These are phyloP conservation scores for Tuber calosporum DNA, from an alignment of 495 filamentous ascomycete species.

Conservation along the genomic window DNA sequence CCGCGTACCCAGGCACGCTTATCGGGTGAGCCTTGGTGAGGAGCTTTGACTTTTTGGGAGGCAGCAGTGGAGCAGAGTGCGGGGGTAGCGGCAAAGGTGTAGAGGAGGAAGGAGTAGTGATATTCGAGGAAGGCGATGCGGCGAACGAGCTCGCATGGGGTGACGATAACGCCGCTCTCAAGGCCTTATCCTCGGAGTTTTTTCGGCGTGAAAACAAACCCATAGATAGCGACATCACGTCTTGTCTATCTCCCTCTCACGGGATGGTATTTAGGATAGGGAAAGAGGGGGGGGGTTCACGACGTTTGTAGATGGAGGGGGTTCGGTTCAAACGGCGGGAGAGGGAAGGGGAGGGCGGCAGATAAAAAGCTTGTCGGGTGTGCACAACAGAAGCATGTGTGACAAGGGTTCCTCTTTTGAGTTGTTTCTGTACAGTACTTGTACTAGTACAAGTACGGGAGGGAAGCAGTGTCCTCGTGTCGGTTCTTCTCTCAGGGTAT, in stretches of 20 bases:
- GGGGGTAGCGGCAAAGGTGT: conserved; percentile 19
- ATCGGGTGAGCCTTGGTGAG: conserved; percentile 23
- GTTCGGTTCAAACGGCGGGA: neutral
- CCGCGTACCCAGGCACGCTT: conserved; percentile 14
- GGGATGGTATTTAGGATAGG: neutral
- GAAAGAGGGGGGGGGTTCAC: neutral
- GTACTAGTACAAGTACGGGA: too few relatives aligned
- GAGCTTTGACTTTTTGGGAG: conserved; percentile 11
- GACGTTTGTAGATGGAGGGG: neutral
- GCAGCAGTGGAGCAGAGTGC: conserved; percentile 18
- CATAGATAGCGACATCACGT: conserved; percentile 28
- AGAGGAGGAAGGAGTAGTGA: neutral
- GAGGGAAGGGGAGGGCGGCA: neutral
- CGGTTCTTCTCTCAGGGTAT: neutral
- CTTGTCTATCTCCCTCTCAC: neutral
- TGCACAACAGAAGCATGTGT: neutral
- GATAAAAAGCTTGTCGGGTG: neutral
- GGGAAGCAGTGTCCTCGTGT: neutral
- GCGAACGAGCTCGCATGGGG: conserved; percentile 9
- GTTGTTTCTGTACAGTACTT: neutral
- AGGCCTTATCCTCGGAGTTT: conserved; percentile 29
- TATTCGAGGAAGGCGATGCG: conserved; percentile 5
- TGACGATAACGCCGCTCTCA: conserved; percentile 12
- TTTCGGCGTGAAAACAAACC: conserved; percentile 38
- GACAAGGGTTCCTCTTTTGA: neutral